Percentiles rank a stretch among this genome's conserved stretches.
These are phyloP conservation scores for Aspergillus ruber DNA, from an alignment of 2,329 filamentous ascomycete species.

Conservation along the genomic window DNA sequence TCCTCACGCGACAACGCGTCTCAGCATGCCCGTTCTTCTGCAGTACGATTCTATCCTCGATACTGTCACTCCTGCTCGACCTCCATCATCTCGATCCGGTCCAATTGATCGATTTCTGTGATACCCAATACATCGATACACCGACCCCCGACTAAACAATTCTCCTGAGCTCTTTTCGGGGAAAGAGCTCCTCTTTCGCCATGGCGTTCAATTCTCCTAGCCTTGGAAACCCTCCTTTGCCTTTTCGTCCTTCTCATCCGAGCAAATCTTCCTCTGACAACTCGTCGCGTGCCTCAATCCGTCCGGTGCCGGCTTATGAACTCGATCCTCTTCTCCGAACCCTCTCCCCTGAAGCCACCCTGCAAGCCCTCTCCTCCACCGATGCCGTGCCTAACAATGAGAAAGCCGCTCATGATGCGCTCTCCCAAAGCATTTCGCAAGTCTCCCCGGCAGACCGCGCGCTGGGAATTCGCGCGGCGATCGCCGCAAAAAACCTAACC, in stretches of 20 bases:
- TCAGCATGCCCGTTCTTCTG: conserved; percentile 30
- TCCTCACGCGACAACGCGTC: conserved; percentile 15
- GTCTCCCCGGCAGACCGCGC: conserved; percentile 53
- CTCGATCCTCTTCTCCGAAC: conserved; percentile 46
- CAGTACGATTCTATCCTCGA: conserved; percentile 20
- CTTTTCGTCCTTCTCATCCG: conserved; percentile 20
- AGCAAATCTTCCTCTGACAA: conserved; percentile 21
- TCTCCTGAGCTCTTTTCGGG: background rate
- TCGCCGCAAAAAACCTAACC: conserved; percentile 52
- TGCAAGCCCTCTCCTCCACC: conserved; percentile 43
- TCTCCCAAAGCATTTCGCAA: conserved; percentile 47
- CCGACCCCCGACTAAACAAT: background rate
- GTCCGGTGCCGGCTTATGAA: conserved; percentile 34
- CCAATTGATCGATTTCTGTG: background rate
- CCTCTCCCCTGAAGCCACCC: conserved; percentile 49
- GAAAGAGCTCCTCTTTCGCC: conserved; percentile 14
- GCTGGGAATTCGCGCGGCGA: conserved; percentile 53
- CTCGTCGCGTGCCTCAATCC: conserved; percentile 30
- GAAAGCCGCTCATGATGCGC: conserved; percentile 31
- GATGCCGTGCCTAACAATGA: conserved; percentile 36
- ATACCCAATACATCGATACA: conserved; percentile 6
- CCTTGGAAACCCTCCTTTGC: conserved; percentile 3
- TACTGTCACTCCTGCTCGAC: conserved; percentile 21
- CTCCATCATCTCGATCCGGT: conserved; percentile 9
- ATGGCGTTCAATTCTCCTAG: conserved; percentile 27